phyloP scores from a whole-genome alignment of 2,329 filamentous ascomycete species.

The Cladophialophora immunda region DNA sequence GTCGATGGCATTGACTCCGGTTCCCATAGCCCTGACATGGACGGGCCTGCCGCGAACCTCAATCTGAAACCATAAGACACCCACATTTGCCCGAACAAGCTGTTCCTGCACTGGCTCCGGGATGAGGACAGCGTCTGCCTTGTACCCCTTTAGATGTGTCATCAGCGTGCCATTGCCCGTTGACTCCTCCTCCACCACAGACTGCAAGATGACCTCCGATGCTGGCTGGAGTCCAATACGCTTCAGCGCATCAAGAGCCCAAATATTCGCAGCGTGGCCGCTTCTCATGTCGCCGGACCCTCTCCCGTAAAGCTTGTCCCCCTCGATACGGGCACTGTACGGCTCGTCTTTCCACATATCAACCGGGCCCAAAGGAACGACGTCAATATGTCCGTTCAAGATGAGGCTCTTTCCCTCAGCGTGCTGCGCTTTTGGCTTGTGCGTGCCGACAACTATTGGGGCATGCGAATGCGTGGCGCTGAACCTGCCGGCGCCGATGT shows the following conservation, averaged over 20 bases:
- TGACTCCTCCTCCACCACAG: slow-evolving; percentile 36
- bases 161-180: slow-evolving; percentile 38
- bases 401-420: slow-evolving; percentile 33
- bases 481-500: slow-evolving; percentile 34
- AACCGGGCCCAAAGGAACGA: slow-evolving; percentile 34
- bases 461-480: slow-evolving; percentile 32
- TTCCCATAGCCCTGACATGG: slow-evolving; percentile 34
- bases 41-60: slow-evolving; percentile 35
- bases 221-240: slow-evolving; percentile 33
- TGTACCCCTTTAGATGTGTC: slow-evolving; percentile 38
- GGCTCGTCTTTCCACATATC: slow-evolving; percentile 36
- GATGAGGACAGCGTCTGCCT: slow-evolving; percentile 36
- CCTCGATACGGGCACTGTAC: slow-evolving; percentile 34
- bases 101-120: slow-evolving; percentile 35
- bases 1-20: slow-evolving; percentile 35
- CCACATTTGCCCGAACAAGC: slow-evolving; percentile 36
- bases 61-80: slow-evolving; percentile 37
- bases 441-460: slow-evolving; percentile 35
- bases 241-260: slow-evolving; percentile 31
- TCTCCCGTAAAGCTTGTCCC: slow-evolving; percentile 33
- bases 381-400: slow-evolving; percentile 37
- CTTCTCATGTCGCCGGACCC: slow-evolving; percentile 34
- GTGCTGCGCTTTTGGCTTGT: slow-evolving; percentile 31
- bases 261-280: slow-evolving; percentile 29
- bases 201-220: slow-evolving; percentile 35